A percentile compares a stretch with the other conserved stretches of the same genome.
phyloP scores from a whole-genome alignment of 345 rosid genomes.

The Eutrema heterophyllum region DNA sequence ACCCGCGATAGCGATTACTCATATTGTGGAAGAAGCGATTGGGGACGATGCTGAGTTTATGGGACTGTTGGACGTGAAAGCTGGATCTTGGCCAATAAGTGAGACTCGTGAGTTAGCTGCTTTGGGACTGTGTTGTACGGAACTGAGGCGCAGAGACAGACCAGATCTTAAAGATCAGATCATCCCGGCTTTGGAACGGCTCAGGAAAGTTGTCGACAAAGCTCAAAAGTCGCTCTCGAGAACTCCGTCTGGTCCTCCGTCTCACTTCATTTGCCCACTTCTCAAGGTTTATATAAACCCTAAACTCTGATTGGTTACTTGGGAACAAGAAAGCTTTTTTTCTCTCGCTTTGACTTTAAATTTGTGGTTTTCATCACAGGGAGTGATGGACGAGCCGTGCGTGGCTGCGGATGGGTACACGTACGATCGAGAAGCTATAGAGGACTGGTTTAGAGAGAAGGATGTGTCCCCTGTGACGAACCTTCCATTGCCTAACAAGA shows the following conservation, averaged over 20 bases:
- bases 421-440: conserved; percentile 60
- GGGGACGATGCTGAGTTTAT: conserved; percentile 37
- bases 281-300: conserved; percentile 43
- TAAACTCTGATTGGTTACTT: background rate
- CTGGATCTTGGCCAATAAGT: conserved; percentile 72
- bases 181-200: conserved; percentile 67
- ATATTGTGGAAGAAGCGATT: conserved; percentile 61
- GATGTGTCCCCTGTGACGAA: conserved; percentile 70
- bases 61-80: conserved; percentile 53
- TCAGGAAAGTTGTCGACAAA: conserved; percentile 42
- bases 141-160: conserved; percentile 70
- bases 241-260: conserved; percentile 39
- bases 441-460: conserved; percentile 59
- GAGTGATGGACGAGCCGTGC: conserved; percentile 73
- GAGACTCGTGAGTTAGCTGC: conserved; percentile 68
- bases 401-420: conserved; percentile 92
- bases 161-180: conserved; percentile 65
- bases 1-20: conserved; percentile 67
- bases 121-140: conserved; percentile 71
- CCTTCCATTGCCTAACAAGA: conserved; percentile 49
- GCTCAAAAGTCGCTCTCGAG: conserved; percentile 33
- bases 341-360: background rate
- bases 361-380: conserved; percentile 38
- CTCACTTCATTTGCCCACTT: conserved; percentile 79
- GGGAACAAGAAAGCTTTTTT: background rate